Evolutionary conservation across 495 filamentous ascomycete species (phyloP).

Genomic region (Hyaloscypha variabilis): DNA sequence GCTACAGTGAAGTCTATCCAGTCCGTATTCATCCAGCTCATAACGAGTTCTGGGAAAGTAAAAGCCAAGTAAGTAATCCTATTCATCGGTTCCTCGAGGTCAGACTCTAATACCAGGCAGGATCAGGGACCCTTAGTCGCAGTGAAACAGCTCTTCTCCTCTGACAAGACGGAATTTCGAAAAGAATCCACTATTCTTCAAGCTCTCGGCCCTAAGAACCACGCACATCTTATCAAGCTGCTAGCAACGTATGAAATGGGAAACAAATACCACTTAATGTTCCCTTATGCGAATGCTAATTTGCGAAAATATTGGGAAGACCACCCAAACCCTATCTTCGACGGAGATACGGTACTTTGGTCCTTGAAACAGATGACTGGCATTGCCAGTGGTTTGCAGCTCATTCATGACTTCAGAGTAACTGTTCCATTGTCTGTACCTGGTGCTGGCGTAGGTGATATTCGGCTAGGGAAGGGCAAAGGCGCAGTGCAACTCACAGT

Average conservation of each 20-base stretch:
- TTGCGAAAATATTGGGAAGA: conserved; percentile 23
- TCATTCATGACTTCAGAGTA: conserved; percentile 24
- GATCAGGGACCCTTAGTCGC: conserved; percentile 18
- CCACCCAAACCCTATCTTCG: conserved; percentile 7
- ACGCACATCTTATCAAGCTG: conserved; percentile 23
- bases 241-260: conserved; percentile 20
- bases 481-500: conserved; percentile 10
- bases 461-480: conserved; percentile 5
- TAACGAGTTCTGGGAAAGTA: conserved; percentile 24
- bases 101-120: conserved; percentile 9
- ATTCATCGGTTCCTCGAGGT: neutral
- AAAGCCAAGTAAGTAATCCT: neutral
- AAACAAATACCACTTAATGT: conserved; percentile 23
- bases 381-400: conserved; percentile 16
- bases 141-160: conserved; percentile 22
- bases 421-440: conserved; percentile 6
- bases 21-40: conserved; percentile 27
- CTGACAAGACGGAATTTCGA: conserved; percentile 14
- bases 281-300: conserved; percentile 25
- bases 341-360: conserved; percentile 20
- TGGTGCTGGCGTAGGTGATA: neutral
- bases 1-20: conserved; percentile 25
- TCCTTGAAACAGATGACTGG: conserved; percentile 25
- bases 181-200: conserved; percentile 21
- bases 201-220: conserved; percentile 17